These are phyloP conservation scores for Xylogone sp. DNA, from an alignment of 2,329 filamentous ascomycete species.

Conservation along the genomic window DNA sequence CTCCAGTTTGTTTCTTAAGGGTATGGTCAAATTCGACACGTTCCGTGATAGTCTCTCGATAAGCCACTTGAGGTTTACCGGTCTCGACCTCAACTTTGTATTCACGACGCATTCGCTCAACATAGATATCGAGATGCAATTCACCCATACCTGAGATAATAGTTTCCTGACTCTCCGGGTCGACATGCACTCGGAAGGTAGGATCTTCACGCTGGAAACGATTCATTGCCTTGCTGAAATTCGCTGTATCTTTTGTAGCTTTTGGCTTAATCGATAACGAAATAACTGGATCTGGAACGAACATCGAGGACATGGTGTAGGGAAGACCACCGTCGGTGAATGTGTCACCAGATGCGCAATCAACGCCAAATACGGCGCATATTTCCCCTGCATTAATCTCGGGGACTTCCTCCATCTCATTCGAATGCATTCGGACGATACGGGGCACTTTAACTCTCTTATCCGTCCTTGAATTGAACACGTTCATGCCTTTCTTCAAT, in stretches of 20 bases:
- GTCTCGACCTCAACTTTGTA: conserved; percentile 95
- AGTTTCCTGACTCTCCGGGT: conserved; percentile 89
- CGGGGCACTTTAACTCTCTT: conserved; percentile 96
- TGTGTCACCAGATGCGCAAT: conserved; percentile 95
- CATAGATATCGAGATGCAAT: conserved; percentile 92
- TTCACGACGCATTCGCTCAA: conserved; percentile 93
- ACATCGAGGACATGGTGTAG: conserved; percentile 98
- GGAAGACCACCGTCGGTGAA: conserved; percentile 92
- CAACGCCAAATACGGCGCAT: conserved; percentile 95
- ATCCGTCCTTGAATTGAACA: conserved; percentile 90
- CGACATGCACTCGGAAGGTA: conserved; percentile 92
- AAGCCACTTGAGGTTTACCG: conserved; percentile 95
- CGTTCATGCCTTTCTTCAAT: conserved; percentile 80
- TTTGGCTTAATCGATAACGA: conserved; percentile 97
- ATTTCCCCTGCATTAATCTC: conserved; percentile 97
- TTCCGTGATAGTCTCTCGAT: conserved; percentile 86
- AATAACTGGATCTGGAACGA: conserved; percentile 95
- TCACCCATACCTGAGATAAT: conserved; percentile 99
- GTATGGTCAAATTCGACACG: conserved; percentile 86
- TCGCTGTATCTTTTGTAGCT: conserved; percentile 82
- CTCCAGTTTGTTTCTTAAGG: conserved; percentile 92
- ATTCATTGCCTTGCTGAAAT: conserved; percentile 98
- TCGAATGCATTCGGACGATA: conserved; percentile 98
- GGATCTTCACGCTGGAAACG: conserved; percentile 98
- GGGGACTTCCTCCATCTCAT: conserved; percentile 95